A percentile compares a stretch with the other conserved stretches of the same genome.
Evolutionary conservation across 805 yeast species (phyloP).

Genomic region (Cephaloascus albidus): DNA sequence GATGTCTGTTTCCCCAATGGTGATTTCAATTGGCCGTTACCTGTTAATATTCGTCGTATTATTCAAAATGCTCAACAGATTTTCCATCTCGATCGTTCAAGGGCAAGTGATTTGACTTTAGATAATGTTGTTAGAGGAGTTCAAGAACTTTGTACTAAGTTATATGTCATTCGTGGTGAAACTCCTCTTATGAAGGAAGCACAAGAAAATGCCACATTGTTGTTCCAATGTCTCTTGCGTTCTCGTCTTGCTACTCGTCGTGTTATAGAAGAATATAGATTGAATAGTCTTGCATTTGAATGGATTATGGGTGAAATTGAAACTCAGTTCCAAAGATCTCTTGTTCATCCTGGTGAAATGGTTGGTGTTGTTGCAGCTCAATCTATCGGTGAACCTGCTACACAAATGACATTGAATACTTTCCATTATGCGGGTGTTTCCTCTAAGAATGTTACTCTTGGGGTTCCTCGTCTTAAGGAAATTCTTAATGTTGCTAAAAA

Average conservation of each 20-base stretch:
- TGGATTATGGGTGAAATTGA: constrained; percentile 96
- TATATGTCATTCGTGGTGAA: constrained; percentile 77
- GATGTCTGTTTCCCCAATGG: constrained; percentile 80
- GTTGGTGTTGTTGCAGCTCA: constrained; percentile 97
- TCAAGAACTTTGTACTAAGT: constrained; percentile 51
- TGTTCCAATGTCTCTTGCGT: constrained; percentile 87
- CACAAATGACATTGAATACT: constrained; percentile 95
- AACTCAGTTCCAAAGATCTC: constrained; percentile 82
- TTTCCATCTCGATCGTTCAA: constrained; percentile 84
- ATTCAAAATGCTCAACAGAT: constrained; percentile 96
- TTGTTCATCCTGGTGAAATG: constrained; percentile 97
- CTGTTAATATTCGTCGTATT: constrained; percentile 94
- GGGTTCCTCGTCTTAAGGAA: constrained; percentile 97
- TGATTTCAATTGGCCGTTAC: constrained; percentile 95
- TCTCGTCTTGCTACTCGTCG: constrained; percentile 89
- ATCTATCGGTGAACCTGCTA: constrained; percentile 97
- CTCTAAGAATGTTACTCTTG: constrained; percentile 89
- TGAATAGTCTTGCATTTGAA: constrained; percentile 79
- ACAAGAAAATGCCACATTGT: constrained; percentile 81
- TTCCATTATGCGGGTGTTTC: constrained; percentile 99
- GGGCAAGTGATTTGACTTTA: constrained; percentile 83
- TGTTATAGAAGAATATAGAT: constrained; percentile 81
- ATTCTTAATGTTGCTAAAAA: constrained; percentile 97
- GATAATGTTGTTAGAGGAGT: constrained; percentile 74
- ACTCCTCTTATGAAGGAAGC: constrained; percentile 71